These are phyloP conservation scores for Lactifluus hygrophoroides DNA, from an alignment of 768 basidiomycete genomes.

Conservation along the genomic window DNA sequence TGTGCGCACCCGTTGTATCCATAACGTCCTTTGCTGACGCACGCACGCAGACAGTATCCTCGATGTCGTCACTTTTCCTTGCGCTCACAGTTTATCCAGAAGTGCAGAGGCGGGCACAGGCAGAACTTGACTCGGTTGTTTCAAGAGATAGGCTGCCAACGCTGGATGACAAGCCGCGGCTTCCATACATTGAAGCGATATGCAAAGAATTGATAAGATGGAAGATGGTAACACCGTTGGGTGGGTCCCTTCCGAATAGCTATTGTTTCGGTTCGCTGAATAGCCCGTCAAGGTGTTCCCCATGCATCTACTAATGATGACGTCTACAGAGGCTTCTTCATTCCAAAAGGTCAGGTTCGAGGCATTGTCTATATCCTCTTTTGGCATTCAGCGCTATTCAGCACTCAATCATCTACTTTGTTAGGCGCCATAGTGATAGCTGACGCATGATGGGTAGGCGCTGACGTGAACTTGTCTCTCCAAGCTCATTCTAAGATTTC, in stretches of 20 bases:
- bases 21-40: background rate
- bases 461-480: background rate
- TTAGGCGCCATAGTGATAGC: background rate
- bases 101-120: slow-evolving; percentile 9
- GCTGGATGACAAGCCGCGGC: slow-evolving; percentile 1
- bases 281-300: background rate
- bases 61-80: background rate
- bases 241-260: background rate
- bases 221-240: background rate
- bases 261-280: background rate
- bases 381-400: too few species aligned
- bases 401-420: background rate
- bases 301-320: slow-evolving; percentile 3
- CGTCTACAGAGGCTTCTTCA: slow-evolving; percentile 8
- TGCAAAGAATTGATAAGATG: slow-evolving; percentile 7
- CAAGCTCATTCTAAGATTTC: background rate
- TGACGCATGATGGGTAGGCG: background rate
- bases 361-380: background rate
- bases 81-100: slow-evolving; percentile 3
- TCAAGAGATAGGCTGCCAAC: slow-evolving; percentile 4
- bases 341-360: slow-evolving; percentile 14
- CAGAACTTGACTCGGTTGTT: slow-evolving; percentile 9
- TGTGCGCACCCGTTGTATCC: background rate
- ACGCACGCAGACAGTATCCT: background rate
- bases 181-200: slow-evolving; percentile 13